phyloP scores from a whole-genome alignment of 352 stramenopile species.

The Phytophthora palmivora region DNA sequence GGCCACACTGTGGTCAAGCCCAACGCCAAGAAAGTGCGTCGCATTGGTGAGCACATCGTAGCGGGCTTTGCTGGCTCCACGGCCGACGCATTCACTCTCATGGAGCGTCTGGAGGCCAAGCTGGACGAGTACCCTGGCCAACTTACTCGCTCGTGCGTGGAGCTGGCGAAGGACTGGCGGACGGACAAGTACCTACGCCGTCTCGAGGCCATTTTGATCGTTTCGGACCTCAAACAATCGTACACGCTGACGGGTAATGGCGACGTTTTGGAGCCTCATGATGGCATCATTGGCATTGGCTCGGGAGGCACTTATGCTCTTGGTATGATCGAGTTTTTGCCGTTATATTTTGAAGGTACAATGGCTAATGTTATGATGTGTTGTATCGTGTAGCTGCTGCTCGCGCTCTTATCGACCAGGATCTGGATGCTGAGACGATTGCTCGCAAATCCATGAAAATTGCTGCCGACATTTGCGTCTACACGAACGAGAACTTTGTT shows the following conservation, averaged over 20 bases:
- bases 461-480: constrained; percentile 98
- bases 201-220: constrained; percentile 95
- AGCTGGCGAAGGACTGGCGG: constrained; percentile 99
- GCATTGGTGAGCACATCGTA: constrained; percentile 95
- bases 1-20: constrained; percentile 97
- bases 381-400: constrained; percentile 85
- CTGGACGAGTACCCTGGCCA: constrained; percentile 98
- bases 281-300: constrained; percentile 97
- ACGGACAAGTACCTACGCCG: constrained; percentile 98
- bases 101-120: constrained; percentile 98
- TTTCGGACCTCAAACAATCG: constrained; percentile 95
- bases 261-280: constrained; percentile 97
- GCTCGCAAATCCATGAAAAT: constrained; percentile 95
- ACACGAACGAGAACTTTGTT: constrained; percentile 98
- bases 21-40: constrained; percentile 98
- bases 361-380: constrained; percentile 3
- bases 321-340: constrained; percentile 54
- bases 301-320: constrained; percentile 94
- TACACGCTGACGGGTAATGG: constrained; percentile 99
- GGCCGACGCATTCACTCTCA: constrained; percentile 98
- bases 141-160: constrained; percentile 96
- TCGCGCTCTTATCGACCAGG: constrained; percentile 94
- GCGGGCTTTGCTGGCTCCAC: constrained; percentile 97
- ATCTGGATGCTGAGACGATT: constrained; percentile 95
- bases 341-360: neutral